Percentiles rank a stretch among this genome's conserved stretches.
Conservation (phyloP, 164 flowering plant species). For the Hamamelis virginiana region DNA sequence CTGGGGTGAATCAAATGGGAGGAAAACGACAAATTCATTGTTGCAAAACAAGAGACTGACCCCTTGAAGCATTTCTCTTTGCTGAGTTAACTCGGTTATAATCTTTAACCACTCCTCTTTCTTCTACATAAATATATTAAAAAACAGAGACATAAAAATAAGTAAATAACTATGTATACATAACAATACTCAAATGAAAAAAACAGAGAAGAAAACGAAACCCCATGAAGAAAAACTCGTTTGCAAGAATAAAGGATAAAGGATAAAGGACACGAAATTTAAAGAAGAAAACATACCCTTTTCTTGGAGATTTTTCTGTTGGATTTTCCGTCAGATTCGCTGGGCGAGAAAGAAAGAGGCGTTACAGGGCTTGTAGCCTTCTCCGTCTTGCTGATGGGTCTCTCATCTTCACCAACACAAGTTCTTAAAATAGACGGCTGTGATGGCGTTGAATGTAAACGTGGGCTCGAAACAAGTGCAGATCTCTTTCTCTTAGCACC, state of each 20-base stretch:
- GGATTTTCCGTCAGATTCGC: slow-evolving; percentile 42
- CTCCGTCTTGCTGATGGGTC: slow-evolving; percentile 3
- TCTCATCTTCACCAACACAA: background rate
- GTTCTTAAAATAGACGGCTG: background rate
- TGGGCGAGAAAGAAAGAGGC: slow-evolving; percentile 47
- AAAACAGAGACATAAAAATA: background rate
- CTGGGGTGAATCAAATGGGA: background rate
- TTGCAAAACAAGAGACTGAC: slow-evolving; percentile 21
- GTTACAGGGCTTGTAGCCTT: slow-evolving; percentile 43
- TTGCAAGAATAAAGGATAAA: no score
- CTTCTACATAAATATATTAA: slow-evolving; percentile 27
- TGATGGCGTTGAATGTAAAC: background rate
- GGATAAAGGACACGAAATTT: background rate
- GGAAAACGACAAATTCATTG: slow-evolving; percentile 5
- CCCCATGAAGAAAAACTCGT: background rate
- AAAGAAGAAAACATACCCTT: slow-evolving; percentile 24
- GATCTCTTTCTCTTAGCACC: slow-evolving; percentile 43
- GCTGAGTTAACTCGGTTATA: slow-evolving; percentile 17
- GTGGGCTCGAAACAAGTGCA: background rate
- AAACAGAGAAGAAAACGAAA: no score
- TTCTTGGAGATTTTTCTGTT: slow-evolving; percentile 23
- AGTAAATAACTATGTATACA: background rate
- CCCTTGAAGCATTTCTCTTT: slow-evolving; percentile 22
- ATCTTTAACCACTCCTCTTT: slow-evolving; percentile 27
- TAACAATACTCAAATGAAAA: no score